A percentile compares a stretch with the other conserved stretches of the same genome.
These are phyloP conservation scores for Xerocomellus amylosporus DNA, from an alignment of 768 basidiomycete species.

Conservation along the genomic window DNA sequence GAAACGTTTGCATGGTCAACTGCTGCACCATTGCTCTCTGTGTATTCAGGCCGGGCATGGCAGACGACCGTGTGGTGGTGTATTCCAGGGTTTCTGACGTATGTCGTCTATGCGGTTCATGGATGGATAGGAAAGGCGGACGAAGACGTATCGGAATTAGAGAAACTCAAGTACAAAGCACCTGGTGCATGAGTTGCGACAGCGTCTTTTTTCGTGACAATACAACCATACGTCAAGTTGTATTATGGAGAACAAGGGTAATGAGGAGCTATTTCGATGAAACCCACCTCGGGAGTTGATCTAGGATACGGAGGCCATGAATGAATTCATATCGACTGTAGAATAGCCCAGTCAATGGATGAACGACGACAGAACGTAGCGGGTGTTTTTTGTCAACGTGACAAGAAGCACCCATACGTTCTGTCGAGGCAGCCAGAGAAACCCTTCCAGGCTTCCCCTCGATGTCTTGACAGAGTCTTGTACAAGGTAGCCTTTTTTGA, in stretches of 20 bases:
- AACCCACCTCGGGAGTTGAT: too few relatives aligned
- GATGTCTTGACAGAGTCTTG: too few relatives aligned
- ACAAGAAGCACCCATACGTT: too few relatives aligned
- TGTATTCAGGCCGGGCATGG: constrained; percentile 50
- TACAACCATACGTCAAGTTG: not conserved
- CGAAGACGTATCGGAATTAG: constrained; percentile 47
- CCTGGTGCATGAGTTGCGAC: constrained; percentile 45
- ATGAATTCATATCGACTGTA: too few relatives aligned
- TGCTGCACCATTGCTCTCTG: constrained; percentile 47
- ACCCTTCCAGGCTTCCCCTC: too few relatives aligned
- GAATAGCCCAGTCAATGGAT: too few relatives aligned
- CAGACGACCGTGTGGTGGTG: constrained; percentile 56
- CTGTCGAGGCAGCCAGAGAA: too few relatives aligned
- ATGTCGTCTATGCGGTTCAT: constrained; percentile 44
- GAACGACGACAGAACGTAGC: too few relatives aligned
- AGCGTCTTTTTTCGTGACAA: not conserved
- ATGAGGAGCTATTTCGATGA: too few relatives aligned
- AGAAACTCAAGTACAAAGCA: constrained; percentile 52
- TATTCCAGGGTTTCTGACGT: constrained; percentile 41
- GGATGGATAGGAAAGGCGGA: constrained; percentile 44
- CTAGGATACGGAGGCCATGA: too few relatives aligned
- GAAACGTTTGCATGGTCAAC: constrained; percentile 40
- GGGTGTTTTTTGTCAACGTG: too few relatives aligned
- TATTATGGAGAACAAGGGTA: not conserved
- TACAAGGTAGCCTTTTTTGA: too few relatives aligned